Base-by-base conservation (phyloP, 805 yeast genomes). In the Candida rishiriensis region DNA sequence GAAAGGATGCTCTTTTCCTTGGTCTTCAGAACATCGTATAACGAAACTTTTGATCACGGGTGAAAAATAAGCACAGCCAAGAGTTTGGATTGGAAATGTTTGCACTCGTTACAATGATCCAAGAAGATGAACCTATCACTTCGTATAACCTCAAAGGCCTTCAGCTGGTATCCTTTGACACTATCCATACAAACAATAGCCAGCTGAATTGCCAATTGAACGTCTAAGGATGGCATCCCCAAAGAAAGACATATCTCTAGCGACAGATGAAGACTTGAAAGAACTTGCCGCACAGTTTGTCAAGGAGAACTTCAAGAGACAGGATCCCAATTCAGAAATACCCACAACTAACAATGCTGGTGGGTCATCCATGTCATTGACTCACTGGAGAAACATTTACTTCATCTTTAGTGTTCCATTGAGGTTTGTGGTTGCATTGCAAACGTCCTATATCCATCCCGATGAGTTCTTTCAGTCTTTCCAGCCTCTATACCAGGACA, bases 391-490 rank as follows among this genome's bases (percentile, higher is more conserved):
- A 48, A 57, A 56, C 16, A 56, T 73, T 4, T 73, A 78, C 52
- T 45, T 76, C 10, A 16, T 68, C 11, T 57, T 57, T 14, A 61
- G 78, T 10, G 63, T 81, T 3, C 70, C 71, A 0, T 53, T 78
- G 26, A 60, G 88, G 41, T 64, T 84, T 17, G 66, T 75, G 21
- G 67, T 88, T 37, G 81, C 85, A 0, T 59, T 85, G 1, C 79
- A 84, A 43, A 74, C 84, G 29, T 87, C 97, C 0, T 93, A 95
- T 59, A 81, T 93, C 39, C 99, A 95, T 54, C 99, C 99, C 0
- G 99, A 93, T 70, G 99, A 93, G 66, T 97, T 90, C 61, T 87
- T 88, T 61, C 99, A 95, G 61, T 78, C 83, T n/a, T 76, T 95
- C 39, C 95, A 89, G 60, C 83, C 85, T 0, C 57, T 91, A 18